A percentile compares a stretch with the other conserved stretches of the same genome.
Evolutionary conservation across 2,329 filamentous ascomycete genomes (phyloP).

Genomic region (Ceratocystis ficicola): DNA sequence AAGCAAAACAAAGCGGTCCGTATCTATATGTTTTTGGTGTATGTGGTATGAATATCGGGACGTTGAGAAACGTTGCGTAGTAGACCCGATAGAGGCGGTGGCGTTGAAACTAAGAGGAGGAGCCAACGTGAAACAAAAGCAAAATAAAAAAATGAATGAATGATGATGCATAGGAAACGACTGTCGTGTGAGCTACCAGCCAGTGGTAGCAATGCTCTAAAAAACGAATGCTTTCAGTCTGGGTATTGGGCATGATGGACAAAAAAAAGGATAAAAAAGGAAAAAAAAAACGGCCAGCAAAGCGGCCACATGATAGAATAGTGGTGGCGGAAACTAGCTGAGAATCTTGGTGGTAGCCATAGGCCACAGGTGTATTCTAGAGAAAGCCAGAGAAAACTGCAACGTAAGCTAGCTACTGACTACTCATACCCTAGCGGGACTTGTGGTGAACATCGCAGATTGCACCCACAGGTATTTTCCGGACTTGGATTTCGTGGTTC

Average conservation of each 20-base stretch:
- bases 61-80: too few relatives aligned
- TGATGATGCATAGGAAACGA: neutral
- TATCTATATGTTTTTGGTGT: neutral
- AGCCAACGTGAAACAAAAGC: neutral
- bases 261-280: neutral
- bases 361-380: neutral
- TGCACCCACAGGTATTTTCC: constrained; percentile 72
- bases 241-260: neutral
- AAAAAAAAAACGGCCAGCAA: neutral
- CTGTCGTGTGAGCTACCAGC: constrained; percentile 8
- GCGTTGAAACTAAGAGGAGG: neutral
- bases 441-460: constrained; percentile 41
- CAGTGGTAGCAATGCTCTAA: constrained; percentile 8
- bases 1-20: constrained; percentile 5
- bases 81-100: neutral
- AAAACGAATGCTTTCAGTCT: constrained; percentile 5
- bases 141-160: neutral
- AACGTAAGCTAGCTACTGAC: neutral
- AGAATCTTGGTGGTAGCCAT: neutral
- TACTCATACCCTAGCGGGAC: neutral
- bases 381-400: too few relatives aligned
- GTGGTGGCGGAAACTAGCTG: neutral
- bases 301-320: neutral
- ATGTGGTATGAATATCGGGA: too few relatives aligned
- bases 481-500: constrained; percentile 59